Percentiles rank a stretch among this genome's conserved stretches.
These are phyloP conservation scores for Termitomyces sp. DNA, from an alignment of 768 basidiomycete species.

Conservation along the genomic window DNA sequence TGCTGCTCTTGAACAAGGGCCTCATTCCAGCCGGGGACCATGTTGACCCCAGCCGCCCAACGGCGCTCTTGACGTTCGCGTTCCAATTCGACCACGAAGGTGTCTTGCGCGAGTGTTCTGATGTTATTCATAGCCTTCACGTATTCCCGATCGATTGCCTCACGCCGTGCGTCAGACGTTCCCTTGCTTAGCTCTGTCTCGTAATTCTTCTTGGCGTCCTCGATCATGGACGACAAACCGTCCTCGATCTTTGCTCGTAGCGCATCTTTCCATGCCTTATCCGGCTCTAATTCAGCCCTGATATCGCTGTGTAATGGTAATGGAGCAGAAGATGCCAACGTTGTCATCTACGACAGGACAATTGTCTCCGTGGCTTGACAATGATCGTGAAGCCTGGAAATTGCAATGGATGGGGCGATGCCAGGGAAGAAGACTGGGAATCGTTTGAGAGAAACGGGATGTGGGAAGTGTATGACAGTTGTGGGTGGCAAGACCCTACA, in stretches of 20 bases:
- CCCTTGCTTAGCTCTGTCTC: conserved; percentile 44
- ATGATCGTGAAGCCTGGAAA: conserved; percentile 7
- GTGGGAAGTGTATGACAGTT: conserved; percentile 18
- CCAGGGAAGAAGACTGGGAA: conserved; percentile 6
- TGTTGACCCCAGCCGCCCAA: conserved; percentile 37
- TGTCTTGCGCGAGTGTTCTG: conserved; percentile 38
- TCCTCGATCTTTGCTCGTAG: conserved; percentile 47
- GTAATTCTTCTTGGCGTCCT: conserved; percentile 59
- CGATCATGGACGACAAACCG: conserved; percentile 36
- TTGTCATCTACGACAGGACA: conserved; percentile 29
- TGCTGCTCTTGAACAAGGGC: conserved; percentile 31
- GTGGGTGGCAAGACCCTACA: conserved; percentile 16
- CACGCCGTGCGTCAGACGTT: conserved; percentile 24
- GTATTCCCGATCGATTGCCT: conserved; percentile 35
- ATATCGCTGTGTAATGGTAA: conserved; percentile 17
- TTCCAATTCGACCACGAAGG: conserved; percentile 37
- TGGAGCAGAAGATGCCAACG: conserved; percentile 23
- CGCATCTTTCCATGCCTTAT: conserved; percentile 48
- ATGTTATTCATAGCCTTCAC: conserved; percentile 37
- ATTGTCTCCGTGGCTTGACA: conserved; percentile 2
- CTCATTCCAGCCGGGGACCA: conserved; percentile 23
- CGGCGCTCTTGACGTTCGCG: conserved; percentile 46
- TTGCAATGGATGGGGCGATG: conserved; percentile 11
- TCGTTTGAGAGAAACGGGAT: conserved; percentile 9
- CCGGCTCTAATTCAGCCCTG: conserved; percentile 40